Base-by-base conservation (phyloP, 257 asterid species). In the Plectranthus barbatus region DNA sequence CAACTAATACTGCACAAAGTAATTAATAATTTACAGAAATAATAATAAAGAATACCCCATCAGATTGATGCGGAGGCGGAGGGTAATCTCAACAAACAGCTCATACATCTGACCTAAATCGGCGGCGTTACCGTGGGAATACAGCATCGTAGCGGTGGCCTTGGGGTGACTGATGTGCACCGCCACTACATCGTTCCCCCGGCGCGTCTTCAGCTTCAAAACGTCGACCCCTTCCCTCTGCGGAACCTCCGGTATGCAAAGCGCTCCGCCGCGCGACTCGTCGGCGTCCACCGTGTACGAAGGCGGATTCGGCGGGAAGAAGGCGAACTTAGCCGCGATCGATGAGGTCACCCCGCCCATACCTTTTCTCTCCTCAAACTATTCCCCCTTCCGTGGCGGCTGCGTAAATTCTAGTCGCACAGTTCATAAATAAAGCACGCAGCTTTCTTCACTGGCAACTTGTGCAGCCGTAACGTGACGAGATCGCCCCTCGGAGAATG, bases 101-200 rank as follows among this genome's bases (percentile, higher is more conserved):
- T 93, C 97, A 73, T 78, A 93, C 99, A 93, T 93, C 96, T 93
- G 99, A 3, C 97, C 96, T 78, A 93, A 84, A 79, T 93, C 99
- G 47, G 99, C 97, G 66, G 97, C 99, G 84, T 93, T 93, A 7
- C 99, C 96, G 68, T 93, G 99, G 46, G 97, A 93, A 63, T 93
- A 93, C 6, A 93, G 92, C 77, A 93, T 67, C 1, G 99, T 93
- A 10, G 94, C 86, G 9, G 82, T 78, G 36, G 99, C 94, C 78
- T 87, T 90, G 1, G 94, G 92, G 72, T 90, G 95, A 59, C 74
- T 77, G 79, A 93, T 85, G 74, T 86, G 91, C 51, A 87, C 84
- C 26, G 97, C 95, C 26, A 86, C 92, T 62, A 90, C 80, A 60
- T 93, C 96, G 75, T 93, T 93, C 6, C 96, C 96, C 11, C 95